Evolutionary conservation across 768 basidiomycete species (phyloP).

Genomic region (Polyporus arcularius): DNA sequence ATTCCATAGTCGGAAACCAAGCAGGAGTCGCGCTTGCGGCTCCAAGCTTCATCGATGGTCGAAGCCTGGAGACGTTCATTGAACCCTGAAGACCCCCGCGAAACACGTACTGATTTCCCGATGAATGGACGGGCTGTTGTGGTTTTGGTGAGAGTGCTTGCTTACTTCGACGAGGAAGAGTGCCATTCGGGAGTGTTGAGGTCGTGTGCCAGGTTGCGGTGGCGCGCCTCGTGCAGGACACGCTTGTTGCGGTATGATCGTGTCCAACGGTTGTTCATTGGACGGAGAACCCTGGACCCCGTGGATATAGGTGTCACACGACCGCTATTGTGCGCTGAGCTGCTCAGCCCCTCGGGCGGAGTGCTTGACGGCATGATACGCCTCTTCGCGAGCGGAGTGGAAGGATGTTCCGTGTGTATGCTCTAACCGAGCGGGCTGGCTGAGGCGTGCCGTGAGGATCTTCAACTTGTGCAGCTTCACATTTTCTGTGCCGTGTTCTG

Average conservation of each 20-base stretch:
- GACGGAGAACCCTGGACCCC: constrained; percentile 5
- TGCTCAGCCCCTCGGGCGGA: neutral
- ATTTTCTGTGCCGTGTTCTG: neutral
- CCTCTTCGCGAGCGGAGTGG: neutral
- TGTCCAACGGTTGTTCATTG: neutral
- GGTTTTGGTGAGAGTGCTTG: neutral
- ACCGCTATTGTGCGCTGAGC: constrained; percentile 2
- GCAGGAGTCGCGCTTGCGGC: neutral
- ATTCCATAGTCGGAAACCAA: neutral
- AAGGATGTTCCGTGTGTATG: neutral
- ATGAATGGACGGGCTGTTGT: neutral
- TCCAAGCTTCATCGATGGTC: constrained; percentile 1
- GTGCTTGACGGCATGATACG: neutral
- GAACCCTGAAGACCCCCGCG: neutral
- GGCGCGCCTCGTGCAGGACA: constrained; percentile 12
- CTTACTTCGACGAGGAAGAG: neutral
- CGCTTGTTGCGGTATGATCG: constrained; percentile 6
- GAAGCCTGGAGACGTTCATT: constrained; percentile 1
- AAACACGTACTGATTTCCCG: constrained; percentile 8
- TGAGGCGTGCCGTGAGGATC: neutral
- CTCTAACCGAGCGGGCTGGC: neutral
- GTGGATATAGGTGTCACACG: constrained; percentile 12
- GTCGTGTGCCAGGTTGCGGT: constrained; percentile 8
- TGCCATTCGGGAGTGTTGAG: neutral
- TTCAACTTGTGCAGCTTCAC: neutral